Conservation (phyloP, 2,329 filamentous ascomycete genomes). For the Clonostachys sp. region DNA sequence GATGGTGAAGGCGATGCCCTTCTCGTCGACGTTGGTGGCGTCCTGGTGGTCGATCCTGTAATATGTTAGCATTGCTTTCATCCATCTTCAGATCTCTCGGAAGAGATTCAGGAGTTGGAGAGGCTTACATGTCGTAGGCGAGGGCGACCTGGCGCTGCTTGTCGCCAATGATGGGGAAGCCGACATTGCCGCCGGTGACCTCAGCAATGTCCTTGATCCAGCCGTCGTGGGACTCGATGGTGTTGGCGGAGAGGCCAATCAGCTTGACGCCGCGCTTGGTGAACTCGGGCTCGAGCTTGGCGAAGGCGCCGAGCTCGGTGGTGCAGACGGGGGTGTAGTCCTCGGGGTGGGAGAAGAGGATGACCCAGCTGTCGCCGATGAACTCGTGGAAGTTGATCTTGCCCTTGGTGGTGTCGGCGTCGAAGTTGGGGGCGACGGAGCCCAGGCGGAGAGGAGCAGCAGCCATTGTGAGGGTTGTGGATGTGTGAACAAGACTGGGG, state of each 20-base stretch:
- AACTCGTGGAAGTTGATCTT: conserved; percentile 81
- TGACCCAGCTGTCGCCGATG: conserved; percentile 73
- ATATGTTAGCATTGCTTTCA: conserved; percentile 6
- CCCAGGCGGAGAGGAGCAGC: conserved; percentile 54
- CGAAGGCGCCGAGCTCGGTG: conserved; percentile 89
- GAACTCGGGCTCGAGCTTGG: conserved; percentile 85
- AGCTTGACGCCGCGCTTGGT: conserved; percentile 83
- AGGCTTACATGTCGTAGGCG: conserved; percentile 75
- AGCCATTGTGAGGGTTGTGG: conserved; percentile 17
- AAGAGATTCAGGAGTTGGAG: too few relatives aligned
- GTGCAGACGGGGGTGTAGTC: conserved; percentile 96
- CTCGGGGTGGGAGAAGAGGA: conserved; percentile 81
- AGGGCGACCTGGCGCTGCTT: conserved; percentile 72
- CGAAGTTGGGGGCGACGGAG: conserved; percentile 72
- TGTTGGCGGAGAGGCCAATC: conserved; percentile 87
- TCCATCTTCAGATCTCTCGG: too few relatives aligned
- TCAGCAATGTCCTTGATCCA: conserved; percentile 91
- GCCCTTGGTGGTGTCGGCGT: conserved; percentile 74
- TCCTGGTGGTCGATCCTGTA: conserved; percentile 72
- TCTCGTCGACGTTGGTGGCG: conserved; percentile 73
- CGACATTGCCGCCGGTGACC: conserved; percentile 64
- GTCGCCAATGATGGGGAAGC: conserved; percentile 79
- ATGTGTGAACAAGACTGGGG: not conserved
- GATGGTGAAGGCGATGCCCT: conserved; percentile 89
- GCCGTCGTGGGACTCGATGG: conserved; percentile 73